Evolutionary conservation across 139 green algal species (phyloP), one percentile per base, ranked within the genome.

Genomic region (Mesotaenium endlicherianum): DNA sequence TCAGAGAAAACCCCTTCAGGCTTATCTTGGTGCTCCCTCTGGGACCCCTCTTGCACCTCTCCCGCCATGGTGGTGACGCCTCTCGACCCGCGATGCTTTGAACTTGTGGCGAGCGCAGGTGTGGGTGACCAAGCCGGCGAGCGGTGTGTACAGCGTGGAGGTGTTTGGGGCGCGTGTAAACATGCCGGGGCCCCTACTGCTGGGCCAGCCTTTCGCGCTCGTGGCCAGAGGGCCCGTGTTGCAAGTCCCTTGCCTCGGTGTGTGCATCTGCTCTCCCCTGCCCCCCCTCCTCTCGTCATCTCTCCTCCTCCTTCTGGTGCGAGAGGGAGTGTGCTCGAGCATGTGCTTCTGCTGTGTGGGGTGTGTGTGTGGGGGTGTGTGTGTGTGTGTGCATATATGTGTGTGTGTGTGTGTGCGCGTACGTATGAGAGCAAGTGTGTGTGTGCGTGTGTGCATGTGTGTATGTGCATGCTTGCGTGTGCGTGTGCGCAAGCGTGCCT

Each of bases 71-170:
- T n/a, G n/a, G n/a, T n/a, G n/a, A n/a, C n/a, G n/a, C n/a, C n/a
- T n/a, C n/a, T n/a, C n/a, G n/a, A n/a, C n/a, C n/a, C n/a, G n/a
- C n/a, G n/a, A n/a, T n/a, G n/a, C n/a, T n/a, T n/a, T n/a, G n/a
- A n/a, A n/a, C n/a, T n/a, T n/a, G n/a, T n/a, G n/a, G n/a, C n/a
- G n/a, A n/a, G n/a, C n/a, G 43, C 72, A 81, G 72, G 72, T 81
- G 6, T 81, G 72, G 72, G 57, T 81, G 31, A 68, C 34, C 47
- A 11, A 68, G 11, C 39, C 72, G 2, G n/a, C 70, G 39, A 20
- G 31, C 4, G 72, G 72, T 44, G 39, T 77, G 45, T 83, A 83
- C 77, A 34, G n/a, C 1, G 55, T 69, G 55, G 77, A 83, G 34
- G 67, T 83, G 59, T 42, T 26, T 2, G 77, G 20, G 17, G 16